Evolutionary conservation across 805 yeast genomes (phyloP).

Genomic region (Metschnikowia noctiluminum): DNA sequence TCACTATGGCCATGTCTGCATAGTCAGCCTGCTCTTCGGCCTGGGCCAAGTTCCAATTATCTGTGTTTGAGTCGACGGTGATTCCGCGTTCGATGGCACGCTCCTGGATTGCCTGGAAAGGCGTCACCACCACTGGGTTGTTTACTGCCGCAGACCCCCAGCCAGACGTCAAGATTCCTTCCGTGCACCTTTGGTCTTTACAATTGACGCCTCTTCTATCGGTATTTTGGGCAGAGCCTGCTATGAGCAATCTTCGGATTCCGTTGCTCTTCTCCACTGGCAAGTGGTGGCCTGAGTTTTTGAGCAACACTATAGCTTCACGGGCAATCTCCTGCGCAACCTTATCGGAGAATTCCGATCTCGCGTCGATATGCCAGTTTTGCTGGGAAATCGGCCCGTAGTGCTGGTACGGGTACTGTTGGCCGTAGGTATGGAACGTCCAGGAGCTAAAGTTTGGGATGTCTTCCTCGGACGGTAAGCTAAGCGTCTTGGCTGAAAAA

Average conservation of each 20-base stretch:
- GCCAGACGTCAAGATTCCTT: conserved; percentile 56
- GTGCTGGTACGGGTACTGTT: conserved; percentile 50
- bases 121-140: conserved; percentile 55
- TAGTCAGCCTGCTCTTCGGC: conserved; percentile 44
- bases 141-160: conserved; percentile 65
- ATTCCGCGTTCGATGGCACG: conserved; percentile 46
- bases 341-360: conserved; percentile 45
- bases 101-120: conserved; percentile 51
- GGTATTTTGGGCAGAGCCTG: conserved; percentile 53
- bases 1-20: conserved; percentile 52
- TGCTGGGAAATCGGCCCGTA: conserved; percentile 52
- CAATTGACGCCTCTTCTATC: conserved; percentile 52
- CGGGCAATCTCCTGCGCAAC: conserved; percentile 52
- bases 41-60: conserved; percentile 45
- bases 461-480: conserved; percentile 39
- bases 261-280: conserved; percentile 49
- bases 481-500: conserved; percentile 40
- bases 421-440: conserved; percentile 55
- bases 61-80: conserved; percentile 42
- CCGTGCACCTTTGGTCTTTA: conserved; percentile 48
- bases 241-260: conserved; percentile 39
- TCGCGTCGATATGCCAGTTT: conserved; percentile 54
- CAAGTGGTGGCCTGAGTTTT: conserved; percentile 48
- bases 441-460: conserved; percentile 56
- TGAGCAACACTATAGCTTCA: conserved; percentile 55